Evolutionary conservation across 2,329 filamentous ascomycete species (phyloP), one percentile per base, ranked within the genome.

Genomic region (Alternaria sp.): DNA sequence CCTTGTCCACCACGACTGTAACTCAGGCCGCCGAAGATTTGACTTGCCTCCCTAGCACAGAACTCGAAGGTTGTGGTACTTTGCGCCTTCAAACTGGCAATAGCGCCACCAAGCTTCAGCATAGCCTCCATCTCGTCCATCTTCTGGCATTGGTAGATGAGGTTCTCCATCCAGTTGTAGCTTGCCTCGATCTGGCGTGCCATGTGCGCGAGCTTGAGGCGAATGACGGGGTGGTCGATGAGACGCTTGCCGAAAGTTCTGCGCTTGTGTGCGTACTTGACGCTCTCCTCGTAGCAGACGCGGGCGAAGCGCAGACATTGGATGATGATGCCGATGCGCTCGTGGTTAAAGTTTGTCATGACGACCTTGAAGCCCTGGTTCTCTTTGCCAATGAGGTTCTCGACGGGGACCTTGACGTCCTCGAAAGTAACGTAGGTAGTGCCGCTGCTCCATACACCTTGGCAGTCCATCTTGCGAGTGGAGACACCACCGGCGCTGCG

Each of bases 271-370:
- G 94, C 94, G 83, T 97, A 99, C 82, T 96, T 96, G 81, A 98
- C 88, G 23, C 92, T 92, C 84, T 99, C 96, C 80, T 98, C 95
- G 85, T 93, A 97, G 87, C 94, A 97, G 71, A 98, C 95, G 71
- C 96, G 94, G 46, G 92, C 90, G 88, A 99, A 98, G 76, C 96
- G 94, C 69, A 97, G 82, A 76, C 90, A 97, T 83, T 99, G 96
- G 84, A 98, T 98, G 83, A 98, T 94, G 82, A 99, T 98, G 67
- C 96, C 96, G 73, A 99, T 94, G 67, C 96, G 93, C 85, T 99
- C 96, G 86, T 98, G 96, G 88, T 98, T 98, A 87, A 97, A 97
- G 87, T 97, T 97, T 80, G 93, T 97, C 95, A 98, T 98, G 86
- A 99, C 95, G 78, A 97, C 94, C 84, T 94, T 93, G 89, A 99